phyloP scores from a whole-genome alignment of 495 filamentous ascomycete genomes.

The Penicillium riverlandense region DNA sequence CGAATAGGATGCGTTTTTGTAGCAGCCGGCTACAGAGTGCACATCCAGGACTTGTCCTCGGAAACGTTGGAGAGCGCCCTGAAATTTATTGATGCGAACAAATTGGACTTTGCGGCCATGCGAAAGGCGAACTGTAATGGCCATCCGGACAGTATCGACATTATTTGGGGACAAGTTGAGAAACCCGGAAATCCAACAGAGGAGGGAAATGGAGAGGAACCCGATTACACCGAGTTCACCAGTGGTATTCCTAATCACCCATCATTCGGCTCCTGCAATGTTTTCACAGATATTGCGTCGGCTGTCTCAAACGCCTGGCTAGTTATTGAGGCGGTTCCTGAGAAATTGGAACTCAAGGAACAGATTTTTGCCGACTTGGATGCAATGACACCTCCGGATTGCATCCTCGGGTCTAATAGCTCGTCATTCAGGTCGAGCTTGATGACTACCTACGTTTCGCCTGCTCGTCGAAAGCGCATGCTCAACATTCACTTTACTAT shows the following conservation, averaged over 20 bases:
- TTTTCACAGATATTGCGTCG: constrained; percentile 15
- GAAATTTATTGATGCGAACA: constrained; percentile 28
- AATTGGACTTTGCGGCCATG: constrained; percentile 20
- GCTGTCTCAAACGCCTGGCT: constrained; percentile 28
- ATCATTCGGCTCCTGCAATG: constrained; percentile 10
- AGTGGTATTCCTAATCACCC: constrained; percentile 4
- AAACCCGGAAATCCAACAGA: background rate
- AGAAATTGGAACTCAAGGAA: constrained; percentile 42
- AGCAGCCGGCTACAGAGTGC: constrained; percentile 36
- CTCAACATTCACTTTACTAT: constrained; percentile 49
- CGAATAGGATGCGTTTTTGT: constrained; percentile 35
- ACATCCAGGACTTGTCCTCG: constrained; percentile 27
- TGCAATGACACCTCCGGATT: constrained; percentile 26
- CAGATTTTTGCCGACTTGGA: constrained; percentile 38
- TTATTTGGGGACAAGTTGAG: background rate
- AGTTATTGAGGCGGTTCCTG: constrained; percentile 47
- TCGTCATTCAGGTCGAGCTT: constrained; percentile 22
- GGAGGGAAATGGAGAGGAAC: background rate
- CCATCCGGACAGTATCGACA: constrained; percentile 14
- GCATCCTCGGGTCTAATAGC: constrained; percentile 42
- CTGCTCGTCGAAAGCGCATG: constrained; percentile 11
- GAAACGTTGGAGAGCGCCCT: constrained; percentile 19
- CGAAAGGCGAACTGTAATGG: constrained; percentile 10
- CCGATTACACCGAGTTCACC: constrained; percentile 2
- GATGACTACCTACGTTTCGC: constrained; percentile 12